phyloP scores from a whole-genome alignment of 2,329 filamentous ascomycete genomes.

The Stagonosporopsis cucurbitacearum region DNA sequence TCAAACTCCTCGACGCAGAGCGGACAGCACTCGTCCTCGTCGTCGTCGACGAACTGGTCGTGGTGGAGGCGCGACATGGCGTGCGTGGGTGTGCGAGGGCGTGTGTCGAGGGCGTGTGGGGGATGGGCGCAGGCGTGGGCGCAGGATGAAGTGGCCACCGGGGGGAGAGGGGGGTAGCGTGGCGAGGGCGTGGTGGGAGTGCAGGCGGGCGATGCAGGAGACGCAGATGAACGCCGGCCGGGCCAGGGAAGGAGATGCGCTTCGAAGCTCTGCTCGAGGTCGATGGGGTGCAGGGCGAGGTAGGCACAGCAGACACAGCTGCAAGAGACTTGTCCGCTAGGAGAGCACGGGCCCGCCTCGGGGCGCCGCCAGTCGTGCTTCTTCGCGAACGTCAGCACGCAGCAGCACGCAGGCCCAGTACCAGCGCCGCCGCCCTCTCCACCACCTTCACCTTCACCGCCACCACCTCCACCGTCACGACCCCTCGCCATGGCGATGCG shows the following conservation, averaged over 20 bases:
- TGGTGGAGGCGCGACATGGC: constrained; percentile 58
- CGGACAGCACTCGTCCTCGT: constrained; percentile 70
- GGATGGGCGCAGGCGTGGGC: background rate
- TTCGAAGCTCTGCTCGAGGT: constrained; percentile 13
- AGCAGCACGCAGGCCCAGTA: too few species aligned
- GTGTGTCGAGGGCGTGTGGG: background rate
- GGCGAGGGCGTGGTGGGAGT: too few species aligned
- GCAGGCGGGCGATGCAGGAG: constrained; percentile 11
- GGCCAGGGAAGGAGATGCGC: constrained; percentile 36
- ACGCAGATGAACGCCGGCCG: constrained; percentile 43
- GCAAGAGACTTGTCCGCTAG: constrained; percentile 15
- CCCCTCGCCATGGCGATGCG: constrained; percentile 50
- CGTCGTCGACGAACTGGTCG: constrained; percentile 62
- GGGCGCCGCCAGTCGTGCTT: constrained; percentile 5
- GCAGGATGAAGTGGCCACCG: background rate
- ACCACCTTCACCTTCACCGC: constrained; percentile 28
- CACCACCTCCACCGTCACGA: constrained; percentile 25
- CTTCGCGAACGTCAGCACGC: constrained; percentile 10
- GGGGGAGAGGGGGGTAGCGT: too few species aligned
- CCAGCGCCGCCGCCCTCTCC: constrained; percentile 1
- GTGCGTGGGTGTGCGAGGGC: constrained; percentile 16
- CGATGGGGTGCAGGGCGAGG: constrained; percentile 18
- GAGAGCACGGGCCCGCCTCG: background rate
- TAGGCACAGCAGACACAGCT: constrained; percentile 1
- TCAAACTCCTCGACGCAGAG: constrained; percentile 99